Evolutionary conservation across 495 filamentous ascomycete genomes (phyloP).

Genomic region (Penicillium waksmanii): DNA sequence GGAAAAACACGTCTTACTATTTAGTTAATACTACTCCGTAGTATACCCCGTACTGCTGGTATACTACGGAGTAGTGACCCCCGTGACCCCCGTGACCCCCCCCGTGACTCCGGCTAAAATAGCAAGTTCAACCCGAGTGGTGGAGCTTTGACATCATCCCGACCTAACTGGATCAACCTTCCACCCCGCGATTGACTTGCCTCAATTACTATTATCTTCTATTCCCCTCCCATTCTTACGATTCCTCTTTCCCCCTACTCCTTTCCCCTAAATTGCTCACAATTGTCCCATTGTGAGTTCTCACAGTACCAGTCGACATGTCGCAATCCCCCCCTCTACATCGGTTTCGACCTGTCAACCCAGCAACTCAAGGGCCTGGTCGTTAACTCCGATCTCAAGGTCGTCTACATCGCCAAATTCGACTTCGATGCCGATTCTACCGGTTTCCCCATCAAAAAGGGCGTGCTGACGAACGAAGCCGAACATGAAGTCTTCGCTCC

Average conservation of each 20-base stretch:
- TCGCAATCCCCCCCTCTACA: conserved; percentile 68
- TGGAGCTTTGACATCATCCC: conserved; percentile 26
- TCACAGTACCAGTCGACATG: conserved; percentile 14
- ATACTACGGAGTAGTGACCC: too few relatives aligned
- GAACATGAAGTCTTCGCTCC: conserved; percentile 90
- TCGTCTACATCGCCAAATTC: conserved; percentile 56
- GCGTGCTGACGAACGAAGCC: conserved; percentile 77
- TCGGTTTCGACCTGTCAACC: conserved; percentile 95
- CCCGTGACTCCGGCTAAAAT: not conserved
- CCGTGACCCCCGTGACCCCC: not conserved
- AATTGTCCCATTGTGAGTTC: not conserved
- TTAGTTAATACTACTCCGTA: too few relatives aligned
- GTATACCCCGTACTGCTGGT: too few relatives aligned
- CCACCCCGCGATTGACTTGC: conserved; percentile 5
- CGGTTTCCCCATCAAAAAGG: conserved; percentile 78
- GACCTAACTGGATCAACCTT: conserved; percentile 4
- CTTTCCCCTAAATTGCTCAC: not conserved
- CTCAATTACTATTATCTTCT: conserved; percentile 7
- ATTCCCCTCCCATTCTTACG: not conserved
- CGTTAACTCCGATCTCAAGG: conserved; percentile 68
- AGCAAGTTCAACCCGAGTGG: conserved; percentile 2
- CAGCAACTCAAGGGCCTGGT: conserved; percentile 94
- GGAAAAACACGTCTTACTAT: too few relatives aligned
- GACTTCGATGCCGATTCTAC: conserved; percentile 74
- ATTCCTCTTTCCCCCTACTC: conserved; percentile 8